Evolutionary conservation across 1,139 yeast genomes (phyloP), one percentile per base, ranked within the genome.

Genomic region (Suzukiozyma palmioleophila): DNA sequence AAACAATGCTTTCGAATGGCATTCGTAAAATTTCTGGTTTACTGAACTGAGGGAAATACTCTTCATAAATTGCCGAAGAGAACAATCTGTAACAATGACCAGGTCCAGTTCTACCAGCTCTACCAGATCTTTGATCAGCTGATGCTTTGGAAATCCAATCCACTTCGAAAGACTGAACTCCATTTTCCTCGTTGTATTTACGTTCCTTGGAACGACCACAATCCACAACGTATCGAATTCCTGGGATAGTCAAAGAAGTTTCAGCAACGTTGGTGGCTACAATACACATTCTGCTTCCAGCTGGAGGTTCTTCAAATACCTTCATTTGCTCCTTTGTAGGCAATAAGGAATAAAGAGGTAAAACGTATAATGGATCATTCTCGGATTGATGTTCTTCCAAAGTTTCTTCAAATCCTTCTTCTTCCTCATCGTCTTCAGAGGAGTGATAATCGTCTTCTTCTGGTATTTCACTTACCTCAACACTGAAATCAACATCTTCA

Each of bases 51-150:
- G 73, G 73, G 59, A 94, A 92, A 50, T 85, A 92, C 44, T 81
- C 77, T 55, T 92, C 97, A 58, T 74, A 94, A 8, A 94, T 86
- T 0, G 98, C 98, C n/a, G 97, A 90, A 0, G 98, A 90, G 53
- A 73, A 94, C 16, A 94, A 64, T 43, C 98, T 71, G 59, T 94
- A 94, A 59, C 97, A 88, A 55, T 94, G 98, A 40, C 99, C 99
- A 0, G 98, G 97, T 0, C 98, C 98, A 0, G 97, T 92, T 77
- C 99, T 85, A 57, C 98, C 99, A 38, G 99, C 98, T 74, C 99
- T 84, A 62, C 98, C 98, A 27, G 96, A 66, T 65, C 98, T 76
- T 68, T 94, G 99, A 48, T 81, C 94, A 0, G 98, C 94, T 42
- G 96, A 85, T 0, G 99, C 98, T 53, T 94, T 89, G 30, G 96